A percentile compares a stretch with the other conserved stretches of the same genome.
These are phyloP conservation scores for Periconia sp. DNA, from an alignment of 2,329 filamentous ascomycete species.

Conservation along the genomic window DNA sequence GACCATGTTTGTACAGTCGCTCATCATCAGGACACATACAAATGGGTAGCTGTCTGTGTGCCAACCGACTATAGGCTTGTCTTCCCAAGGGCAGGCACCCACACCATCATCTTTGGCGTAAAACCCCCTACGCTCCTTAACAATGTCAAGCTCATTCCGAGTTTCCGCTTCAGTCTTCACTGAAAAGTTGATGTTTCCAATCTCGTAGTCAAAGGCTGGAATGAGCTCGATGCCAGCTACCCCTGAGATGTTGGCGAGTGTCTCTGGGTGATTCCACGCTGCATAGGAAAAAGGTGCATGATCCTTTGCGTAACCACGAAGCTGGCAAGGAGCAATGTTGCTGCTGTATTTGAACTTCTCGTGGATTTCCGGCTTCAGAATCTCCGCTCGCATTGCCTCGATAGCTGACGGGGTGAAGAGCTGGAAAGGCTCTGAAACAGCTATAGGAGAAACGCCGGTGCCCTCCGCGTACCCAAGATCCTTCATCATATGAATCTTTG, in stretches of 20 bases:
- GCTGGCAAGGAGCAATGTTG: constrained; percentile 62
- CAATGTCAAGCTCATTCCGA: constrained; percentile 49
- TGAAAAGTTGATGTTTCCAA: constrained; percentile 65
- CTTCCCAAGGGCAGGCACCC: constrained; percentile 49
- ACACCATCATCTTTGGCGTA: constrained; percentile 51
- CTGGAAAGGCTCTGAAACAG: constrained; percentile 69
- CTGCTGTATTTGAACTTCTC: constrained; percentile 64
- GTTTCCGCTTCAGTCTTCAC: constrained; percentile 56
- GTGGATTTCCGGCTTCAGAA: constrained; percentile 64
- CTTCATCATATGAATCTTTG: constrained; percentile 64
- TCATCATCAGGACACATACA: constrained; percentile 73
- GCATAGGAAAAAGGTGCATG: constrained; percentile 70
- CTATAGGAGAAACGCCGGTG: constrained; percentile 66
- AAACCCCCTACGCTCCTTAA: constrained; percentile 45
- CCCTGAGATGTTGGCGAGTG: constrained; percentile 60
- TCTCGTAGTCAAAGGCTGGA: constrained; percentile 63
- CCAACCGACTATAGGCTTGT: constrained; percentile 65
- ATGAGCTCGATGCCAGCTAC: constrained; percentile 65
- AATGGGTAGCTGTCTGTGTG: constrained; percentile 71
- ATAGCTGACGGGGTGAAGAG: constrained; percentile 69
- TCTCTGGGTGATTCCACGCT: constrained; percentile 64
- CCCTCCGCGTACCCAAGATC: constrained; percentile 64
- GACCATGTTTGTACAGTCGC: constrained; percentile 66
- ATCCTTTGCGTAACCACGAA: constrained; percentile 63
- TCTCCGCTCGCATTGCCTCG: constrained; percentile 65